Evolutionary conservation across 305 asterid genomes (phyloP), one percentile per base, ranked within the genome.

Genomic region (Fraxinus sp.): DNA sequence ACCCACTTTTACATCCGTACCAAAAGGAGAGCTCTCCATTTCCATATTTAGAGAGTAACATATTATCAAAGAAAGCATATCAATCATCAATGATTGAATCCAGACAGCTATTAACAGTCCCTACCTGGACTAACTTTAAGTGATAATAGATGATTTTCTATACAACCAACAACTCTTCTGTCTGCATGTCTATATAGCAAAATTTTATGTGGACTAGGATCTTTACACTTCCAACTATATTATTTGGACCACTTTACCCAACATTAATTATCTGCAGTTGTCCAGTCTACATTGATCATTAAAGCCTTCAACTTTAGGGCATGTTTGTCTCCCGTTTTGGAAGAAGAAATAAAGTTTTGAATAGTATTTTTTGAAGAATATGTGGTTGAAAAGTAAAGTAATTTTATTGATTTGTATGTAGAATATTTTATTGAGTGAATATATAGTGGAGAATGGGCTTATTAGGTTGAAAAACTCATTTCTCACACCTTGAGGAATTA

Each of bases 161-260:
- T 78, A 66, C 88, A 85, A 88, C 89, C 59, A 83, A 83, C 83
- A 79, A 62, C 80, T 78, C 14, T 77, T 26, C 16, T 86, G 91
- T 86, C 89, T 79, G 85, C n/a, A 73, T 87, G 89, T 85, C 88
- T 79, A 52, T 3, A 10, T 64, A 10, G 33, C 73, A 64, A 24
- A 64, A 64, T 64, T 26, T 37, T 87, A 8, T 64, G 73, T 89
- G 92, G 92, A 84, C 90, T 86, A 78, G 62, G 75, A 80, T 85
- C 82, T 52, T 79, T 75, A 26, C 32, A 62, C 22, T 20, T 20
- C 49, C 24, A 22, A 22, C 24, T 22, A 22, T 22, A 22, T 22
- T 28, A 20, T 14, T 62, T 77, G 92, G 89, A 83, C 88, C 89
- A 89, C 77, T 78, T 82, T 20, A 0, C 64, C 74, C 44, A 75